Evolutionary conservation across 768 basidiomycete species (phyloP), one percentile per base, ranked within the genome.

Genomic region (Lactifluus piperatus): DNA sequence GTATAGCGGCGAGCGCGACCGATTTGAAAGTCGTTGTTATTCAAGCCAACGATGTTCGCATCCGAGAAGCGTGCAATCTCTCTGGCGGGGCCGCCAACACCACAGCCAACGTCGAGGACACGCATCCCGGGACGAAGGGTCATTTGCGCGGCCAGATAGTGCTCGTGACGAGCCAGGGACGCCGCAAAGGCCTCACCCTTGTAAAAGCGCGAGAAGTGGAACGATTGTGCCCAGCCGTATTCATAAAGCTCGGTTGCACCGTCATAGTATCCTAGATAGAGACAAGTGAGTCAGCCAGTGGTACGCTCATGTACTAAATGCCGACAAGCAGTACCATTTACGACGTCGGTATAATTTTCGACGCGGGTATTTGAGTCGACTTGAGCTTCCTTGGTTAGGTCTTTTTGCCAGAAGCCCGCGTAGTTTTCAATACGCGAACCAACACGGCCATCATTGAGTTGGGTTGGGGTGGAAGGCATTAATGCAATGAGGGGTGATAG

Each of bases 141-240:
- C 86, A 97, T 93, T 68, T 91, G 81, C 9, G 87, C 76, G 5
- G 94, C 85, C 64, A 99, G 90, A 75, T 94, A 98, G 75, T 99
- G 95, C 75, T 99, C 95, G 68, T 98, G 95, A 43, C 97, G 87
- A 27, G 95, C 94, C 53, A 92, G 77, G 68, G 85, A 83, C 20
- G 84, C 82, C 24, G 77, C 71, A 71, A 88, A 88, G 0, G 79
- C 80, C 70, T 92, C 88, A 63, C 94, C 95, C 73, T 87, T 88
- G 82, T 88, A 93, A 79, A 95, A 98, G 34, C 95, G 91, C 56
- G 90, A 95, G 72, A 97, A 97, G 74, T 97, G 94, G 83, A 97
- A 97, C 5, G 86, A 92, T 56, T 84, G 78, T 1, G 81, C 81
- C 94, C 93, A 92, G 53, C 90, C 94, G 67, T 89, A 97, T 71